Conservation (phyloP, 768 basidiomycete species). For the Hebeloma cylindrosporum region DNA sequence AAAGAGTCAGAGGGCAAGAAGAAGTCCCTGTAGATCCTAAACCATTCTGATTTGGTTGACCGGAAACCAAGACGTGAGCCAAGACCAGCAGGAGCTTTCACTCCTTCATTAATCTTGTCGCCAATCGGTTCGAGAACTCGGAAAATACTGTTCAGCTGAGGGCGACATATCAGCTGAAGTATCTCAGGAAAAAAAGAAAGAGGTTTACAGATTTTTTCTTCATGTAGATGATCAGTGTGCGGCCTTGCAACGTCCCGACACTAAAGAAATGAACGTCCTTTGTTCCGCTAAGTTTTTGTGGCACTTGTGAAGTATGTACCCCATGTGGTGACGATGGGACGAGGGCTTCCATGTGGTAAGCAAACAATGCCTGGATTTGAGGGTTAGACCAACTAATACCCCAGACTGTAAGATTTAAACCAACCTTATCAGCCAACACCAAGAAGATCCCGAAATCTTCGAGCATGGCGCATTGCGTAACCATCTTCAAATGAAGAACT, state of each 20-base stretch:
- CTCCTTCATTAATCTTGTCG: constrained; percentile 80
- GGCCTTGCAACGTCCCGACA: constrained; percentile 81
- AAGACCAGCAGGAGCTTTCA: constrained; percentile 67
- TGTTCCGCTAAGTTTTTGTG: constrained; percentile 87
- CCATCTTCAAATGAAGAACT: constrained; percentile 89
- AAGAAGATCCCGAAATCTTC: constrained; percentile 97
- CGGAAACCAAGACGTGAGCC: constrained; percentile 76
- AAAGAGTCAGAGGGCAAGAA: constrained; percentile 91
- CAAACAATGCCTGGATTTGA: constrained; percentile 68
- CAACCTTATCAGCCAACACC: constrained; percentile 88
- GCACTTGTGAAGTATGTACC: constrained; percentile 69
- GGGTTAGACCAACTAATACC: background rate
- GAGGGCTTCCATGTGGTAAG: constrained; percentile 94
- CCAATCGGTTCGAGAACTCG: constrained; percentile 96
- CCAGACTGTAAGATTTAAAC: background rate
- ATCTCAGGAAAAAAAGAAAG: background rate
- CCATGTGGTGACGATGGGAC: constrained; percentile 82
- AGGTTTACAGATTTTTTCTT: constrained; percentile 81
- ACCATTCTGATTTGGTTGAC: constrained; percentile 88
- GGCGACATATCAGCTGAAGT: background rate
- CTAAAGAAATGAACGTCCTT: constrained; percentile 97
- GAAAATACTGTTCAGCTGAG: constrained; percentile 84
- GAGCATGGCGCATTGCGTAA: constrained; percentile 93
- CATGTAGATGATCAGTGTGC: constrained; percentile 93
- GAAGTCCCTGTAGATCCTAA: constrained; percentile 91